Evolutionary conservation across 1,139 yeast species (phyloP), one percentile per base, ranked within the genome.

Genomic region (Sugiyamaella pinicola): DNA sequence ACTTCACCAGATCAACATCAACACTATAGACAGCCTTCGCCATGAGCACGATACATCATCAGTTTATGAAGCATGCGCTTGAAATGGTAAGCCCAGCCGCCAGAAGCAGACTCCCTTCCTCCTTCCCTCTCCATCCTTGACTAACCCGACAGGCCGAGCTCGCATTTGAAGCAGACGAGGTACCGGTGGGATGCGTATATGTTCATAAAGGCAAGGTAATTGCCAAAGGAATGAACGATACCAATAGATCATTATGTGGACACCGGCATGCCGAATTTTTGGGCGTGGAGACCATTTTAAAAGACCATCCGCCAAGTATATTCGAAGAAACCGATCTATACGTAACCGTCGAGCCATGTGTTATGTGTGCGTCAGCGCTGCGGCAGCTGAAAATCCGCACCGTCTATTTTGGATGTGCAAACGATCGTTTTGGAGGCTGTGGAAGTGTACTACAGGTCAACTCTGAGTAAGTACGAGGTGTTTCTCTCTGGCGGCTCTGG

Each of bases 271-370:
- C 99, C 0, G 99, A 93, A 69, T 87, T 91, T 64, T 76, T 85
- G 54, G 97, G 93, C 0, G 82, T 88, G 7, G 85, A 84, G 52
- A 68, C 73, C 40, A 77, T 87, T 1, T 65, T 81, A 38, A 49
- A 63, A 26, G 47, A 59, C 1, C 59, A 69, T 51, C 57, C 69
- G 55, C 64, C 66, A 0, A 53, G 57, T 1, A 61, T 82, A 12
- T 73, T 89, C 70, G 63, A 71, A 49, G 75, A 79, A 60, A 67
- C 81, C 56, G 82, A 82, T 31, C 74, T 93, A 17, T 93, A 90
- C 68, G 99, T 93, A 21, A 89, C 98, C 0, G 98, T 93, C 1
- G 99, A 93, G 69, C 99, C 99, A 0, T 93, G 99, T 68, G 85
- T 95, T 9, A 93, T 93, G 99, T 93, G 99, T 73, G 98, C 97